A percentile compares a stretch with the other conserved stretches of the same genome.
phyloP scores from a whole-genome alignment of 306 rosid genomes.

The Ammopiptanthus mongolicus region DNA sequence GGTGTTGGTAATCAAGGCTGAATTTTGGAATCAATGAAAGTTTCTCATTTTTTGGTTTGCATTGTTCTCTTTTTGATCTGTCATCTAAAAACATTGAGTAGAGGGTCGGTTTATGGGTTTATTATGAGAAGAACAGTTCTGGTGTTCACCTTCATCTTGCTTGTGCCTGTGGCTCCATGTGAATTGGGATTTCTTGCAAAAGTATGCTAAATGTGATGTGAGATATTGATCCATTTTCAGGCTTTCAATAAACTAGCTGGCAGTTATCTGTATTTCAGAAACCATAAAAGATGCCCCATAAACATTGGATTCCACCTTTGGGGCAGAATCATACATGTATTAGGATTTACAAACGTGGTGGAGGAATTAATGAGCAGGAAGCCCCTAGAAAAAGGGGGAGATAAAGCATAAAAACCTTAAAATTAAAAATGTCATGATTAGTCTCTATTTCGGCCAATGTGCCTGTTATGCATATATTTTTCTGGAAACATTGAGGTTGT shows the following conservation, averaged over 20 bases:
- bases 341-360: not conserved
- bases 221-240: not conserved
- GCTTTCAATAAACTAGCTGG: not conserved
- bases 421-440: not conserved
- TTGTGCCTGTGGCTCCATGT: not conserved
- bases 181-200: not conserved
- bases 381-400: not conserved
- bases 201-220: not conserved
- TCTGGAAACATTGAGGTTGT: not conserved
- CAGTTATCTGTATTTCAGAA: not conserved
- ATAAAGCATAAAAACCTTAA: not conserved
- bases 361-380: not conserved
- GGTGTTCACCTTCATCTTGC: not conserved
- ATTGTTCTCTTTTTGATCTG: not conserved
- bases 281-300: not conserved
- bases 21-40: not conserved
- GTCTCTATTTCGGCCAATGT: not conserved
- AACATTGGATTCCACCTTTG: not conserved
- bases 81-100: not conserved
- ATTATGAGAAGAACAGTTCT: not conserved
- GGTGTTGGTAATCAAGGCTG: not conserved
- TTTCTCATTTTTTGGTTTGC: not conserved
- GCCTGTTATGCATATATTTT: not conserved
- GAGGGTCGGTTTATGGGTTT: not conserved
- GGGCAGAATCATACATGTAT: not conserved